These are phyloP conservation scores for Globisporangium alternatum DNA, from an alignment of 352 stramenopile genomes.

Conservation along the genomic window DNA sequence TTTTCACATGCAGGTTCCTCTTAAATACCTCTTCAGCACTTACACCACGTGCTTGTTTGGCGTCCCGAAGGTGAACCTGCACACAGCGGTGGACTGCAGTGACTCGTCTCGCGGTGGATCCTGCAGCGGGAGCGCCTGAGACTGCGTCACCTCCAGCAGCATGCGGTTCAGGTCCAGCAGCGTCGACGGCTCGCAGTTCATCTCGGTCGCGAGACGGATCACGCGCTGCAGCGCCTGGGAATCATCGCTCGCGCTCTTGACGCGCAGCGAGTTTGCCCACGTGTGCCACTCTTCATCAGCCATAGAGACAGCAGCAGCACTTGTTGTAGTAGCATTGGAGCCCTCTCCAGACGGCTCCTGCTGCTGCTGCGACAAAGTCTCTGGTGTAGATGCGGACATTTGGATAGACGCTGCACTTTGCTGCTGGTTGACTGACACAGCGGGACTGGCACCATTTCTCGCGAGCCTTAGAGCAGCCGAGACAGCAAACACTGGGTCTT, in stretches of 20 bases:
- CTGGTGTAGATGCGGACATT: background rate
- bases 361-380: background rate
- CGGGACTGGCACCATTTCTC: background rate
- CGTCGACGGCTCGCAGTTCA: slow-evolving; percentile 58
- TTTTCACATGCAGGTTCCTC: background rate
- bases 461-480: background rate
- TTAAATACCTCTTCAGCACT: background rate
- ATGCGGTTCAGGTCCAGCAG: slow-evolving; percentile 60
- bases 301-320: slow-evolving; percentile 17
- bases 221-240: slow-evolving; percentile 59
- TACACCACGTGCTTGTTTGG: slow-evolving; percentile 31
- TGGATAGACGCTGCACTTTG: background rate
- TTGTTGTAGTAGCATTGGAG: background rate
- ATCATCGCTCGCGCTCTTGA: slow-evolving; percentile 29
- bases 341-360: background rate
- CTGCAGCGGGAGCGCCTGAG: background rate
- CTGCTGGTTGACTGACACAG: background rate
- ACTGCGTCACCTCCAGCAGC: slow-evolving; percentile 34
- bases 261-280: slow-evolving; percentile 44
- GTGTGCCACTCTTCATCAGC: slow-evolving; percentile 41
- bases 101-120: slow-evolving; percentile 12
- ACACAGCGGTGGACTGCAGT: slow-evolving; percentile 32
- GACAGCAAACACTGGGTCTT: background rate
- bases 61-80: slow-evolving; percentile 51
- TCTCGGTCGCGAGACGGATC: slow-evolving; percentile 56